Evolutionary conservation across 2,329 filamentous ascomycete species (phyloP).

Genomic region (Bipolaris bicolor): DNA sequence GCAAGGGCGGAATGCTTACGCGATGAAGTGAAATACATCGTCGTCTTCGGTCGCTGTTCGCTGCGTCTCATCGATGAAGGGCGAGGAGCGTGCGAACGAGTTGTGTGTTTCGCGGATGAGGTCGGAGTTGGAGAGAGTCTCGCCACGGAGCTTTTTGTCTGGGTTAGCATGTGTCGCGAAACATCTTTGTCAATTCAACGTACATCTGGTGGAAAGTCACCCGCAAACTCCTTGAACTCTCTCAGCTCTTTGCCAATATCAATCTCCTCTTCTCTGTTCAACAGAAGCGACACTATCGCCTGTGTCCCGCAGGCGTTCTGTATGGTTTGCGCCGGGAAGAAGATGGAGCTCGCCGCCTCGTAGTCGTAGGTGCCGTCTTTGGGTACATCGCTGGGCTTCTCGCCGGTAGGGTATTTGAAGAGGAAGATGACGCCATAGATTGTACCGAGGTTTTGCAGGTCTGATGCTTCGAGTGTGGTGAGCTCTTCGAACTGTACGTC

Average conservation of each 20-base stretch:
- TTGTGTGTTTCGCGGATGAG: slow-evolving; percentile 75
- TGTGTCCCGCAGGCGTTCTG: slow-evolving; percentile 99
- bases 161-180: slow-evolving; percentile 9
- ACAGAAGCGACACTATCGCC: slow-evolving; percentile 85
- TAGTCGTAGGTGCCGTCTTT: slow-evolving; percentile 83
- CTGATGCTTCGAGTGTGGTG: slow-evolving; percentile 80
- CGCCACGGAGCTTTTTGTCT: slow-evolving; percentile 65
- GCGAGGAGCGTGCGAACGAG: slow-evolving; percentile 84
- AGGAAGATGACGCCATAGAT: slow-evolving; percentile 97
- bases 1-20: slow-evolving; percentile 46
- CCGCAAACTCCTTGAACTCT: slow-evolving; percentile 88
- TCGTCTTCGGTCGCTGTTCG: slow-evolving; percentile 74
- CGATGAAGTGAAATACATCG: slow-evolving; percentile 97
- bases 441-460: slow-evolving; percentile 65
- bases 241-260: slow-evolving; percentile 73
- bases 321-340: slow-evolving; percentile 97
- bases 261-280: slow-evolving; percentile 78
- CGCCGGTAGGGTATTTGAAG: slow-evolving; percentile 89
- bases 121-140: slow-evolving; percentile 71
- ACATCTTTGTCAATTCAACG: slow-evolving; percentile 18
- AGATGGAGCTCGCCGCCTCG: slow-evolving; percentile 75
- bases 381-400: slow-evolving; percentile 68
- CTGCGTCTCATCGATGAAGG: slow-evolving; percentile 91
- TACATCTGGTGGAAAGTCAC: slow-evolving; percentile 72
- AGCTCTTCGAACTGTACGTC: slow-evolving; percentile 97